Percentiles rank a stretch among this genome's conserved stretches.
phyloP scores from a whole-genome alignment of 2,329 filamentous ascomycete species.

The Calonectria fujianensis region DNA sequence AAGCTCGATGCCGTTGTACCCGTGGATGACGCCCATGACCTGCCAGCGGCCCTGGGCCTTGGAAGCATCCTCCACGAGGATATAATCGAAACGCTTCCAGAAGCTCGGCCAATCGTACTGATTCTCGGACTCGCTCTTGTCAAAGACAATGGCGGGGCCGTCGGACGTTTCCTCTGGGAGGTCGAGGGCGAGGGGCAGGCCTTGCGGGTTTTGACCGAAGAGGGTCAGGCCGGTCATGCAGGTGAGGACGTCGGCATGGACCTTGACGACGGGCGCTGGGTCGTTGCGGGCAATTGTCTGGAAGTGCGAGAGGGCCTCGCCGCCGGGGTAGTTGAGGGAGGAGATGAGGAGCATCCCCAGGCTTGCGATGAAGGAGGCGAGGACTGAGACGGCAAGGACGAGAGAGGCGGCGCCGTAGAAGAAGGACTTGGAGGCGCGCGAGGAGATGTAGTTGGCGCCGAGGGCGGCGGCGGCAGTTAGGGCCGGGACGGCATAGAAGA shows the following conservation, averaged over 20 bases:
- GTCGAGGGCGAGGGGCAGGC: constrained; percentile 60
- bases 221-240: constrained; percentile 84
- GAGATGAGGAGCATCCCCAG: constrained; percentile 84
- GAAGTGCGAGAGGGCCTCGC: constrained; percentile 80
- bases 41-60: constrained; percentile 73
- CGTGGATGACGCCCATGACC: constrained; percentile 73
- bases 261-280: constrained; percentile 57
- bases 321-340: constrained; percentile 94
- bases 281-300: constrained; percentile 59
- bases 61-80: constrained; percentile 72
- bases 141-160: constrained; percentile 65
- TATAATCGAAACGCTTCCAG: constrained; percentile 80
- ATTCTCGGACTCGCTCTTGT: constrained; percentile 75
- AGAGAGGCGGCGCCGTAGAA: constrained; percentile 74
- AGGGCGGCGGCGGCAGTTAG: constrained; percentile 86
- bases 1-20: constrained; percentile 76
- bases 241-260: constrained; percentile 79
- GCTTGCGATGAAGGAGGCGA: constrained; percentile 76
- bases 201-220: constrained; percentile 72
- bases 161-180: constrained; percentile 46
- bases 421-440: constrained; percentile 76
- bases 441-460: constrained; percentile 82
- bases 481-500: constrained; percentile 89
- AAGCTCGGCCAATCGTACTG: constrained; percentile 69
- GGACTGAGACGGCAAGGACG: constrained; percentile 74